Evolutionary conservation across 2,329 filamentous ascomycete species (phyloP), one percentile per base, ranked within the genome.

Genomic region (Cladosporium sp.): DNA sequence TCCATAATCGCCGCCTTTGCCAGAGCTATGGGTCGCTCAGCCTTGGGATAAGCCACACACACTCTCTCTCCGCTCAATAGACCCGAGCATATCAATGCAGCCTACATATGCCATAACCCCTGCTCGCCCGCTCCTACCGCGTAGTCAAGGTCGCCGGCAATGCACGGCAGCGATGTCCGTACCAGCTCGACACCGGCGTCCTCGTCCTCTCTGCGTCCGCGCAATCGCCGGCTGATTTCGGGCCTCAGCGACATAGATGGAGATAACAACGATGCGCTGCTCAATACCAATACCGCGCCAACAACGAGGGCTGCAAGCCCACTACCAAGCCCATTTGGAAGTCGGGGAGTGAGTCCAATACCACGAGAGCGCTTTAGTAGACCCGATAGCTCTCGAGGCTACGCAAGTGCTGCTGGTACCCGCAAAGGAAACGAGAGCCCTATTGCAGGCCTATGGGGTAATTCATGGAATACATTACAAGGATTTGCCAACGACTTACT

Each of bases 401-500:
- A 40, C 28, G 40, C 42, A 40, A 15, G 22, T 17, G 37, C 37
- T 19, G 28, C 44, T 15, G 44, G 57, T 22, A 49, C 13, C 34
- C 47, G 47, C n/a, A 35, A n/a, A 32, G 25, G 57, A 20, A 44
- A 39, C n/a, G 47, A 58, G 32, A 60, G 58, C 37, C 55, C 57
- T 39, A 62, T 79, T 22, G 74, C 77, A 12, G 74, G 72, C 12
- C 61, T 80, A 40, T 80, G 75, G 73, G 76, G 76, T 12, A 78
- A 70, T 59, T 77, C 77, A 15, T 80, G 77, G 77, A 75, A 71
- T 28, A 71, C 77, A 36, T 66, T 81, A 40, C 77, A 80, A 60
- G 76, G 74, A 54, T 73, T 80, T 48, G 78, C 78, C 8, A 76
- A 76, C 24, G 78, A 77, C 56, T 70, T 80, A 39, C 68, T 80